Base-by-base conservation (phyloP, 805 yeast genomes). In the Starmerella asiatica region DNA sequence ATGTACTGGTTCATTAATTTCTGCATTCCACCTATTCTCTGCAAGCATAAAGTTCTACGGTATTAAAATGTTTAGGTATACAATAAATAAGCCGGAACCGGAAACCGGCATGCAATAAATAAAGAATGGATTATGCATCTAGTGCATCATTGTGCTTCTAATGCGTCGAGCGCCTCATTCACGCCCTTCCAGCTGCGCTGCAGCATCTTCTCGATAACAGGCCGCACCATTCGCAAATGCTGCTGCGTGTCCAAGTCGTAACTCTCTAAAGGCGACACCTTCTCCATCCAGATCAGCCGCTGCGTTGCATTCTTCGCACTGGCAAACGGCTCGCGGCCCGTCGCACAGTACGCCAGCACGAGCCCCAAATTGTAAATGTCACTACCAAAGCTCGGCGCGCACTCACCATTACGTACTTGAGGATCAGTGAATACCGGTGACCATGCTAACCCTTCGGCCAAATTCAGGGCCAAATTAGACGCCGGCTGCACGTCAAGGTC, bases 291-390 rank as follows among this genome's bases (percentile, higher is more conserved):
- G 43, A 49, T 37, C 17, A 50, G 48, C 40, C 58, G 49, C 55
- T 53, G 60, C 19, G 58, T 52, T 32, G 53, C 45, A 38, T 50
- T 53, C 44, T 53, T 57, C 16, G 53, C 54, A 12, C 49, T 48
- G 5, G 51, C 51, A 43, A 68, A 71, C 1, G 76, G 75, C 42
- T 60, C 59, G 15, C 52, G 50, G 2, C 74, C 74, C 8, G 66
- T 64, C 1, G 68, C 70, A 9, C 69, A 65, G 37, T 61, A 58
- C 26, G 71, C 48, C 8, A 71, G 49, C 8, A 68, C 59, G 32
- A 70, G 48, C 0, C 75, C 76, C 3, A 61, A 61, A 12, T 74
- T 64, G 47, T 59, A 71, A 8, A 66, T 44, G 42, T 71, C 76
- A 2, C 71, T 60, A n/a, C 44, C 52, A 51, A 43, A 59, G 12